Evolutionary conservation across 129 eudicot genomes (phyloP).

Genomic region (Saposhnikovia divaricata): DNA sequence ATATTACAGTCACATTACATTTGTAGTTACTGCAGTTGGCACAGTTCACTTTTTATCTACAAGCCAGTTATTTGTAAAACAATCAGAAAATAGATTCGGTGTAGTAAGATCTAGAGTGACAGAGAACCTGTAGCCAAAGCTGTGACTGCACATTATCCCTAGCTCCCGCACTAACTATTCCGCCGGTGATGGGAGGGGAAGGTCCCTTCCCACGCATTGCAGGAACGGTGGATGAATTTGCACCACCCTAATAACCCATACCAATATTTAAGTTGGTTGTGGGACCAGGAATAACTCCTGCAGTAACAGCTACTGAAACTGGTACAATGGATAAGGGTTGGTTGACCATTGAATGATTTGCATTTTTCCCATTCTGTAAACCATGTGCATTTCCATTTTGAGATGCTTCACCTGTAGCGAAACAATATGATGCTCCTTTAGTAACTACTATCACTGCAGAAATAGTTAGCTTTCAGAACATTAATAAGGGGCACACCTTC

Average conservation of each 20-base stretch:
- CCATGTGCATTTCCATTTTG: conserved; percentile 62
- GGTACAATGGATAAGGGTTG: conserved; percentile 51
- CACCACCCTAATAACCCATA: conserved; percentile 79
- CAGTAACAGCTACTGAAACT: conserved; percentile 39
- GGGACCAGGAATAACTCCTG: conserved; percentile 60
- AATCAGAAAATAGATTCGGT: background rate
- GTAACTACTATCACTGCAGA: background rate
- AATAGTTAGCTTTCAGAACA: background rate
- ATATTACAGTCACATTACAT: background rate
- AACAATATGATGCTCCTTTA: conserved; percentile 10
- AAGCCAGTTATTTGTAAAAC: background rate
- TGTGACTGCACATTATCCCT: conserved; percentile 64
- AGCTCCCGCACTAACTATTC: conserved; percentile 49
- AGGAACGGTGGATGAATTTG: conserved; percentile 42
- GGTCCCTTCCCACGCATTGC: conserved; percentile 56
- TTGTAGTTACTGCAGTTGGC: background rate
- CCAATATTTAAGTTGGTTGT: conserved; percentile 76
- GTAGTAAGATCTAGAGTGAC: background rate
- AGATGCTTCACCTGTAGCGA: conserved; percentile 50
- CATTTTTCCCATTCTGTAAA: conserved; percentile 57
- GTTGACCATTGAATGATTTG: conserved; percentile 44
- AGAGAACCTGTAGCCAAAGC: conserved; percentile 62
- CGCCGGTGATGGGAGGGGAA: conserved; percentile 58
- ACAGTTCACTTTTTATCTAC: background rate
- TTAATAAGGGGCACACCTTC: conserved; percentile 52